phyloP scores from a whole-genome alignment of 805 yeast genomes.

The Clavispora phyllophila region DNA sequence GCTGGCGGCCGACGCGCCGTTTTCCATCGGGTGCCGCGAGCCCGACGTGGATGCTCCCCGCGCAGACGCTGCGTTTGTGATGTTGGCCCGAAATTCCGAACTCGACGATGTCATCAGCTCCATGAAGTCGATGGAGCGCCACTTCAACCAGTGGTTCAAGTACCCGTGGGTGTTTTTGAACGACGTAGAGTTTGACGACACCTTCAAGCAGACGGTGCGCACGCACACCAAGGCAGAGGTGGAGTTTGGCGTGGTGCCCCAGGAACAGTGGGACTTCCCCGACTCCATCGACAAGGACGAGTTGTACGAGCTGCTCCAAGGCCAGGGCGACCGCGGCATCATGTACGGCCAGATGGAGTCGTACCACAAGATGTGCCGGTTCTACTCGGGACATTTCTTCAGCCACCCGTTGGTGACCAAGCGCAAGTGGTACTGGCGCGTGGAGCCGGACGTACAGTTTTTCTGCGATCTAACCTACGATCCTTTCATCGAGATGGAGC shows the following conservation, averaged over 20 bases:
- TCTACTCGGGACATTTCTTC: slow-evolving; percentile 70
- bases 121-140: slow-evolving; percentile 72
- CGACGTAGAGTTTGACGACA: slow-evolving; percentile 65
- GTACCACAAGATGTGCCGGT: slow-evolving; percentile 84
- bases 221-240: slow-evolving; percentile 55
- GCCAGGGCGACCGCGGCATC: slow-evolving; percentile 79
- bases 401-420: slow-evolving; percentile 68
- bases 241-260: slow-evolving; percentile 65
- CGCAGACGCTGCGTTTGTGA: slow-evolving; percentile 81
- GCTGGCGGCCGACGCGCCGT: slow-evolving; percentile 35
- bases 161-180: slow-evolving; percentile 92
- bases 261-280: slow-evolving; percentile 64
- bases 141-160: slow-evolving; percentile 88
- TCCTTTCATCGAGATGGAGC: slow-evolving; percentile 79
- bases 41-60: slow-evolving; percentile 39
- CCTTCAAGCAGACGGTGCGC: slow-evolving; percentile 52
- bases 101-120: slow-evolving; percentile 70
- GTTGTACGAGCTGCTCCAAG: slow-evolving; percentile 53
- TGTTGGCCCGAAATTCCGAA: slow-evolving; percentile 79
- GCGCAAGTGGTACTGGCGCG: slow-evolving; percentile 92
- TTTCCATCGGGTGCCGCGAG: slow-evolving; percentile 50
- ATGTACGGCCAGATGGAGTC: slow-evolving; percentile 79
- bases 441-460: slow-evolving; percentile 88
- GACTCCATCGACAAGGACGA: slow-evolving; percentile 34
- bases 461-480: slow-evolving; percentile 90